phyloP scores from a whole-genome alignment of 441 rosid genomes.

The Jatropha podagrica region DNA sequence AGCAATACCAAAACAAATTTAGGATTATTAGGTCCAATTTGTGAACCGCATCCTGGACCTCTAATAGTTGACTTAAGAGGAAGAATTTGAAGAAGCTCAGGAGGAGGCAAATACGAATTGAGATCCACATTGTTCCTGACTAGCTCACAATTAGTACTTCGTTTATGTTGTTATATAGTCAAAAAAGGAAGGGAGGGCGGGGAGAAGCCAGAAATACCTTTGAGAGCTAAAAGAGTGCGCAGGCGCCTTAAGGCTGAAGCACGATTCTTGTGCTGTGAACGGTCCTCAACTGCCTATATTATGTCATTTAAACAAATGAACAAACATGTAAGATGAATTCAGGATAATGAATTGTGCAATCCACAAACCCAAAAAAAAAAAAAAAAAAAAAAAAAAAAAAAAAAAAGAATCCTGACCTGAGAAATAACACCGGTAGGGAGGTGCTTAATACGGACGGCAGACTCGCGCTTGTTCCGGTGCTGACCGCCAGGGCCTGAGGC shows the following conservation, averaged over 20 bases:
- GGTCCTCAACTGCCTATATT: conserved; percentile 69
- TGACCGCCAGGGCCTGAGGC: conserved; percentile 97
- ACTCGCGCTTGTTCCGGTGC: conserved; percentile 95
- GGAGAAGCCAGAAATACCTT: conserved; percentile 38
- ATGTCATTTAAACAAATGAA: conserved; percentile 9
- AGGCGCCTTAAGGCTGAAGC: conserved; percentile 82
- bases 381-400: not conserved
- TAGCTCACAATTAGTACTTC: conserved; percentile 24
- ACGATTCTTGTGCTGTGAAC: conserved; percentile 93
- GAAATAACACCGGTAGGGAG: conserved; percentile 79
- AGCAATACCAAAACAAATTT: conserved; percentile 60
- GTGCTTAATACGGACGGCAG: conserved; percentile 91
- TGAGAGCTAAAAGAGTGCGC: conserved; percentile 72
- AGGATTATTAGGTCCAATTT: conserved; percentile 93
- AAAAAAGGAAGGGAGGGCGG: not conserved
- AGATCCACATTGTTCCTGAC: conserved; percentile 66
- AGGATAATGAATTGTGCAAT: too few relatives aligned
- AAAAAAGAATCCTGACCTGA: conserved; percentile 40
- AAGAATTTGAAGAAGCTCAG: conserved; percentile 83
- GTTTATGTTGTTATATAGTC: not conserved
- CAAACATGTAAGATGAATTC: conserved; percentile 17
- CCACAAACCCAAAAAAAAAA: not conserved
- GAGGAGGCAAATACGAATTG: conserved; percentile 59
- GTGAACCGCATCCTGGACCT: conserved; percentile 61
- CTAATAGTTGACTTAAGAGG: conserved; percentile 73